A percentile compares a stretch with the other conserved stretches of the same genome.
Evolutionary conservation across 345 rosid genomes (phyloP).

Genomic region (Linum trigynum): DNA sequence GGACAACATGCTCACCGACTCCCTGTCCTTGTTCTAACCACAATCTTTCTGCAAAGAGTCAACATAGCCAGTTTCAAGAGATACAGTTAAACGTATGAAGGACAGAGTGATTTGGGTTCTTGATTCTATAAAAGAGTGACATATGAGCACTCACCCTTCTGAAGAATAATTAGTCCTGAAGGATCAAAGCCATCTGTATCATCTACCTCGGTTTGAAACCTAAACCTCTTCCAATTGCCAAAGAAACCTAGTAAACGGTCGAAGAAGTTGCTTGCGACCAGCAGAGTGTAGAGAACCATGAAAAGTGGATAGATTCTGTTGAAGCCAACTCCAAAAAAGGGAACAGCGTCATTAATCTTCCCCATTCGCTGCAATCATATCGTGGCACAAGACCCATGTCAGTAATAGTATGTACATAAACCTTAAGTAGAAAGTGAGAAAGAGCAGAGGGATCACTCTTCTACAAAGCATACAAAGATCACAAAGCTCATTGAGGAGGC

Average conservation of each 20-base stretch:
- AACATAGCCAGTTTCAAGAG: background rate
- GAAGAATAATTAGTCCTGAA: conserved; percentile 81
- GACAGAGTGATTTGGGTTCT: background rate
- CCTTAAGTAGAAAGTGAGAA: background rate
- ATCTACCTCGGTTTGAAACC: conserved; percentile 74
- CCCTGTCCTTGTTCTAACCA: conserved; percentile 84
- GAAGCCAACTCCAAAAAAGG: conserved; percentile 73
- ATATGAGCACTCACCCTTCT: conserved; percentile 48
- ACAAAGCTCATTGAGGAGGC: background rate
- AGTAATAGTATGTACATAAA: background rate
- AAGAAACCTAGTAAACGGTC: conserved; percentile 77
- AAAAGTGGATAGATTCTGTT: conserved; percentile 93
- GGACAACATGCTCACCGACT: conserved; percentile 88
- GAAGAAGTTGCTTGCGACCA: conserved; percentile 93
- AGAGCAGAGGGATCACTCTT: background rate
- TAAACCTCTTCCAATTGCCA: conserved; percentile 89
- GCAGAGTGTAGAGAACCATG: conserved; percentile 84
- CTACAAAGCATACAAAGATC: background rate
- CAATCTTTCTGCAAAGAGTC: conserved; percentile 45
- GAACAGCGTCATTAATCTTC: conserved; percentile 71
- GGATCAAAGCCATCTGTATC: conserved; percentile 90
- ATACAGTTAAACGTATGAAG: background rate
- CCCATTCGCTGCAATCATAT: conserved; percentile 83
- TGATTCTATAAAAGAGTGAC: background rate
- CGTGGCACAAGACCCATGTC: conserved; percentile 2